Evolutionary conservation across 75 land plant genomes (phyloP), one percentile per base, ranked within the genome.

Genomic region (Pseudotsuga menziesii): DNA sequence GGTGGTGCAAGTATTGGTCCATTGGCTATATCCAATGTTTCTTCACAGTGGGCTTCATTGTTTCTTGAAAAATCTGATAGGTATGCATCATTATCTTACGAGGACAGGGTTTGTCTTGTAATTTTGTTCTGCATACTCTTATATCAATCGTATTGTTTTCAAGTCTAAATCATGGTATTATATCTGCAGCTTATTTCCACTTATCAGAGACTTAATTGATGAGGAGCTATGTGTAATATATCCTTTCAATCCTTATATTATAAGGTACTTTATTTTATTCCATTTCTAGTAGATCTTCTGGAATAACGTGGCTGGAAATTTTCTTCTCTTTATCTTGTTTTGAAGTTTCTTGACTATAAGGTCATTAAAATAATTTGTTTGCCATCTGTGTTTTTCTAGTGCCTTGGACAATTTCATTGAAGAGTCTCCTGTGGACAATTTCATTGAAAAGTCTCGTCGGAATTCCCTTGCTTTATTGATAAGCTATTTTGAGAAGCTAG

Each of bases 381-480:
- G 56, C 39, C n/a, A 66, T 67, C 61, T 79, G 61, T 63, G 56
- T 44, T 77, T 78, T 62, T 79, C 58, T 93, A 95, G 96, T 76
- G 85, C 86, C 7, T 80, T 90, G 76, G 69, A 79, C 81, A 76
- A 86, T 56, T 60, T 83, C 32, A 76, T 90, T 58, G 82, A 81
- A 59, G 61, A 44, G n/a, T 81, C 83, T 2, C 75, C n/a, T n/a
- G n/a, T 90, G 76, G 69, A 79, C 81, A 76, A 86, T 56, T 60
- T 83, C 32, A 76, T 90, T 58, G 82, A 81, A 59, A 58, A 44
- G n/a, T 81, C 83, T 2, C 75, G 80, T 8, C 80, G 82, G 62
- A 86, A 87, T 69, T 87, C 82, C 76, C n/a, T 96, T 15, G 80
- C 78, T 75, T 48, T 89, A 78, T 59, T 91, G 76, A 57, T 90